Percentiles rank a stretch among this genome's conserved stretches.
These are phyloP conservation scores for Kodamaea neixiangensis DNA, from an alignment of 805 yeast species.

Conservation along the genomic window DNA sequence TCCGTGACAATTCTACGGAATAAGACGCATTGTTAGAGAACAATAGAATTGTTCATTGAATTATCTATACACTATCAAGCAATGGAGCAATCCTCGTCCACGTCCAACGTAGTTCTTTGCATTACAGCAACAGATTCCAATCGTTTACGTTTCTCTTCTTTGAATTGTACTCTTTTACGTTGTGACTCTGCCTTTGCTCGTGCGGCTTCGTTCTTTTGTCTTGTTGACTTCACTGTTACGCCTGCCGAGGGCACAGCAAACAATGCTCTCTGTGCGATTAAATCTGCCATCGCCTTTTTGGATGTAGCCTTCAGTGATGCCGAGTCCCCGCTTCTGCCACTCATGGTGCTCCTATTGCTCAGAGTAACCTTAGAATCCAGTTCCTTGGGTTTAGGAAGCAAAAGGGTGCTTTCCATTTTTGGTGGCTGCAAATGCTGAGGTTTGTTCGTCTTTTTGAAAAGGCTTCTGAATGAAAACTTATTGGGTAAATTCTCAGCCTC, in stretches of 20 bases:
- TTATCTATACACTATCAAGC: neutral
- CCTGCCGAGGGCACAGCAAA: neutral
- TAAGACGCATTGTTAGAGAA: neutral
- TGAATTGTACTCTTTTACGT: neutral
- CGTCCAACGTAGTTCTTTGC: slow-evolving; percentile 5
- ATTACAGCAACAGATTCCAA: slow-evolving; percentile 8
- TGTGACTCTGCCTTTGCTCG: neutral
- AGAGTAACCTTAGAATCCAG: neutral
- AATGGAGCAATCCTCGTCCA: slow-evolving; percentile 4
- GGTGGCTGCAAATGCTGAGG: neutral
- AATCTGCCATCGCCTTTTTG: neutral
- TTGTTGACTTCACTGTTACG: neutral
- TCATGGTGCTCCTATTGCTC: neutral
- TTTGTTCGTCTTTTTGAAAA: neutral
- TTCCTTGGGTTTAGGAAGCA: neutral
- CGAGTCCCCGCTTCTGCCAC: neutral
- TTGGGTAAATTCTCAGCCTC: neutral
- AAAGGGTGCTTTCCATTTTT: neutral
- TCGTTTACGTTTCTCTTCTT: neutral
- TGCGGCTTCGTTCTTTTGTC: neutral
- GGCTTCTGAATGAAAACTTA: neutral
- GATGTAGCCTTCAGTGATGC: neutral
- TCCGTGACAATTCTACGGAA: neutral
- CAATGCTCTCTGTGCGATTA: neutral
- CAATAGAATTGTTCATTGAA: neutral